Percentiles rank a stretch among this genome's conserved stretches.
Evolutionary conservation across 176 grass and related monocot genomes (phyloP).

Genomic region (Phoenix dactylifera): DNA sequence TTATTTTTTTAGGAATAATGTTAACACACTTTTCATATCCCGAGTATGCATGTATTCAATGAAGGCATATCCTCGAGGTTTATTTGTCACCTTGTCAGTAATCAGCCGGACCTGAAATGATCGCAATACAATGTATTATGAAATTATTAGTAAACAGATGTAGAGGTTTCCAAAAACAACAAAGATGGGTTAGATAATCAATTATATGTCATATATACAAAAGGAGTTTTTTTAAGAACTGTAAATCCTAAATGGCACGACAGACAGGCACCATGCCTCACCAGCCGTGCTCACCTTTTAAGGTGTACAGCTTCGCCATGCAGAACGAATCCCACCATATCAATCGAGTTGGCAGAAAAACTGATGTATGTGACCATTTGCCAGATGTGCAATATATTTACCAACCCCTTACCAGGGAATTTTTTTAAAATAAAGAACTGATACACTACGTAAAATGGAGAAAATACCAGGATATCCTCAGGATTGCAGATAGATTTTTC

Average conservation of each 20-base stretch:
- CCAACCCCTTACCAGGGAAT: conserved; percentile 83
- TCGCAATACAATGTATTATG: not conserved
- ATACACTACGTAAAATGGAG: conserved; percentile 21
- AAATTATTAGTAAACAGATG: no score
- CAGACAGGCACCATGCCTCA: conserved; percentile 93
- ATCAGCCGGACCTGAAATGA: conserved; percentile 64
- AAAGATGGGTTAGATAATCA: no score
- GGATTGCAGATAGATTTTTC: conserved; percentile 20
- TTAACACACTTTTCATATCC: conserved; percentile 81
- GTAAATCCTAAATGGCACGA: conserved; percentile 71
- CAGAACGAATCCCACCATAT: conserved; percentile 30
- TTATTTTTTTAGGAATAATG: not conserved
- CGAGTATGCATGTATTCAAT: conserved; percentile 83
- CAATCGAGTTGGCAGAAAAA: conserved; percentile 44
- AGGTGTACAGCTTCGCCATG: conserved; percentile 56
- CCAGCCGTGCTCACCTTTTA: conserved; percentile 96
- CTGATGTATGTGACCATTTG: conserved; percentile 39
- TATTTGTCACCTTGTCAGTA: conserved; percentile 61
- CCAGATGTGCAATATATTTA: conserved; percentile 26
- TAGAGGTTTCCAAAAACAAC: conserved; percentile 2
- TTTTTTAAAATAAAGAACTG: conserved; percentile 26
- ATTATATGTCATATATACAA: no score
- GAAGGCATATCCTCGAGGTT: conserved; percentile 92
- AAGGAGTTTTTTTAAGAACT: no score
- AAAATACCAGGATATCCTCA: conserved; percentile 25